These are phyloP conservation scores for Cyberlindnera amylophila DNA, from an alignment of 805 yeast genomes.

Conservation along the genomic window DNA sequence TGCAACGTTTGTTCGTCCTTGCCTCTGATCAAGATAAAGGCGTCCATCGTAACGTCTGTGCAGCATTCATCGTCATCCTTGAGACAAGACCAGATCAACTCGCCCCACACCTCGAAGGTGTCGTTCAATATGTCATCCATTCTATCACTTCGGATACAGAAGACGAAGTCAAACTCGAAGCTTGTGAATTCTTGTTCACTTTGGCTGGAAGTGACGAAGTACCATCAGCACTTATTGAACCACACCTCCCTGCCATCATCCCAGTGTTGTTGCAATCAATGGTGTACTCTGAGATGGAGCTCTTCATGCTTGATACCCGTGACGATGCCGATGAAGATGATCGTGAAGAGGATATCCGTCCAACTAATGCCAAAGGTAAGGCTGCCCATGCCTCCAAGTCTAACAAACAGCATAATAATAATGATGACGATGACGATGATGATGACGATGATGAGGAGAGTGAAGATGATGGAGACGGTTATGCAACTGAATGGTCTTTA, in stretches of 20 bases:
- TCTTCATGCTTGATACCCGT: constrained; percentile 61
- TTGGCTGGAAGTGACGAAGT: constrained; percentile 55
- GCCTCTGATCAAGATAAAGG: constrained; percentile 58
- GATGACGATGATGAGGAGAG: constrained; percentile 48
- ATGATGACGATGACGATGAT: constrained; percentile 60
- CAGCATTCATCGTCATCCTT: constrained; percentile 65
- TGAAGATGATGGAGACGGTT: constrained; percentile 51
- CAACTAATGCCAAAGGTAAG: constrained; percentile 69
- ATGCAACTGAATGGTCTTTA: constrained; percentile 78
- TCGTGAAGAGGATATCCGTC: constrained; percentile 82
- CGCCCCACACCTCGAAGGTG: constrained; percentile 79
- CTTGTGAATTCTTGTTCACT: constrained; percentile 84
- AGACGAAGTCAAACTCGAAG: constrained; percentile 82
- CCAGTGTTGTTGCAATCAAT: constrained; percentile 76
- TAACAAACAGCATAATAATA: constrained; percentile 34
- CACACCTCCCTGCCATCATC: constrained; percentile 58
- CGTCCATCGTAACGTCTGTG: constrained; percentile 73
- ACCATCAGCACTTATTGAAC: constrained; percentile 49
- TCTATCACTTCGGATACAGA: constrained; percentile 54
- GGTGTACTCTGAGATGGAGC: constrained; percentile 85
- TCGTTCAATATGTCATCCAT: constrained; percentile 78
- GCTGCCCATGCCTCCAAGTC: constrained; percentile 24
- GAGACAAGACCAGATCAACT: constrained; percentile 80
- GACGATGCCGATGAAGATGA: constrained; percentile 80
- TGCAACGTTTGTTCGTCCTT: constrained; percentile 60